These are phyloP conservation scores for Scytalidium sp. DNA, from an alignment of 2,329 filamentous ascomycete species.

Conservation along the genomic window DNA sequence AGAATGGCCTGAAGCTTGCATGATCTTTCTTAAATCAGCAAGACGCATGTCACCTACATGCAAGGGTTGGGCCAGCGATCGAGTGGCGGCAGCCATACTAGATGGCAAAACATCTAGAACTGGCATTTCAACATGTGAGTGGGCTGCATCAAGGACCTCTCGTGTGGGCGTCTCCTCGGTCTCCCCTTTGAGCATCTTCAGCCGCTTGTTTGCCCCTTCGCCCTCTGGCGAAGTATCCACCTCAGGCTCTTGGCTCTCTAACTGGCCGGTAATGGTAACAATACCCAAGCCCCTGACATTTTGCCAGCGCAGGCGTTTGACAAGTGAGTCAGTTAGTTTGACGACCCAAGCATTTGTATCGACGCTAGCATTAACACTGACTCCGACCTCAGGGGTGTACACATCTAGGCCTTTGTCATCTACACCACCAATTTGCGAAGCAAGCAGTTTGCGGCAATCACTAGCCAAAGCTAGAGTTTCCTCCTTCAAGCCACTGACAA, in stretches of 20 bases:
- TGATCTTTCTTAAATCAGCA: slow-evolving; percentile 79
- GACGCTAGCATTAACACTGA: slow-evolving; percentile 81
- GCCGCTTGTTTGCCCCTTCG: slow-evolving; percentile 41
- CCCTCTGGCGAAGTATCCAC: slow-evolving; percentile 39
- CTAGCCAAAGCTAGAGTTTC: slow-evolving; percentile 78
- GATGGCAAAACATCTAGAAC: slow-evolving; percentile 48
- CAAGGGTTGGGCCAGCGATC: slow-evolving; percentile 78
- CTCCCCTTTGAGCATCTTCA: slow-evolving; percentile 40
- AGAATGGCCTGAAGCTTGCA: slow-evolving; percentile 77
- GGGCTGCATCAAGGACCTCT: slow-evolving; percentile 15
- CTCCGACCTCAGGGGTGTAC: slow-evolving; percentile 75
- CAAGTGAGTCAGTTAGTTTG: slow-evolving; percentile 79
- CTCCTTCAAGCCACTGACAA: slow-evolving; percentile 75
- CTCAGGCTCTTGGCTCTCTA: slow-evolving; percentile 50
- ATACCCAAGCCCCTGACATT: slow-evolving; percentile 86
- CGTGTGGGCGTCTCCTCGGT: slow-evolving; percentile 26
- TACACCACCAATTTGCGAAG: slow-evolving; percentile 39
- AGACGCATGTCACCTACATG: slow-evolving; percentile 92
- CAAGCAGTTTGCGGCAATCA: slow-evolving; percentile 71
- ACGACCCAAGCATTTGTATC: slow-evolving; percentile 98
- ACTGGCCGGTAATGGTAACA: slow-evolving; percentile 81
- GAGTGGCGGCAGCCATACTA: slow-evolving; percentile 66
- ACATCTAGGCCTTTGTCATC: slow-evolving; percentile 60
- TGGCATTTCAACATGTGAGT: slow-evolving; percentile 15
- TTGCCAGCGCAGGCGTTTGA: slow-evolving; percentile 91